Conservation (phyloP, 2,329 filamentous ascomycete genomes). For the Phialemoniopsis sp. region DNA sequence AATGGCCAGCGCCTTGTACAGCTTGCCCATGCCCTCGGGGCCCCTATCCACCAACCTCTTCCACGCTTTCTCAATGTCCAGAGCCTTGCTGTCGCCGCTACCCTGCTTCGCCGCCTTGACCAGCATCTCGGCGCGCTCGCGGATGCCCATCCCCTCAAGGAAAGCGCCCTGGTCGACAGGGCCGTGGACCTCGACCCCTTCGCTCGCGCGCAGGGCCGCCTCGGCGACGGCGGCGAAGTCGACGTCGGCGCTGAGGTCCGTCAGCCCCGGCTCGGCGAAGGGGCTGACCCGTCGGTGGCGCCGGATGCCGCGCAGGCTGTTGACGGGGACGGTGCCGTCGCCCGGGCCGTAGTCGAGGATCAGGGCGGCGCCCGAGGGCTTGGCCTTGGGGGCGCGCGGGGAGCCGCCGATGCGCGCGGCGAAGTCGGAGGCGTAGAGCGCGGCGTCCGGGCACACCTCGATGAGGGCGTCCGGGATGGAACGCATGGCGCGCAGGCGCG, state of each 20-base stretch:
- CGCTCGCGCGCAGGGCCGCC: conserved; percentile 68
- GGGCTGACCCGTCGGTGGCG: conserved; percentile 73
- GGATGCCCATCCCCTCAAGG: conserved; percentile 76
- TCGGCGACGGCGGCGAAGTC: conserved; percentile 89
- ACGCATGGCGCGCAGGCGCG: conserved; percentile 74
- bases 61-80: conserved; percentile 69
- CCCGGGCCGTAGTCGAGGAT: conserved; percentile 91
- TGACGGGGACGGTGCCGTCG: conserved; percentile 68
- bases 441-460: conserved; percentile 86
- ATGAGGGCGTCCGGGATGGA: conserved; percentile 65
- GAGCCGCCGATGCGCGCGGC: conserved; percentile 78
- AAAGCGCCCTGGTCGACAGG: conserved; percentile 84
- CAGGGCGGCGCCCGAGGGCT: conserved; percentile 79
- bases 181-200: conserved; percentile 85
- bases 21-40: conserved; percentile 83
- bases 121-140: conserved; percentile 68
- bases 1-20: conserved; percentile 92
- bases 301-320: conserved; percentile 86
- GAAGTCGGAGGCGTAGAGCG: conserved; percentile 76
- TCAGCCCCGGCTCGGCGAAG: conserved; percentile 73
- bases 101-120: conserved; percentile 32
- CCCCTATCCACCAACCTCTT: conserved; percentile 79
- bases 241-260: conserved; percentile 89
- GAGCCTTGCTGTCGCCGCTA: conserved; percentile 38
- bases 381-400: conserved; percentile 45